These are phyloP conservation scores for Trichoderma asperellum DNA, from an alignment of 2,329 filamentous ascomycete genomes.

Conservation along the genomic window DNA sequence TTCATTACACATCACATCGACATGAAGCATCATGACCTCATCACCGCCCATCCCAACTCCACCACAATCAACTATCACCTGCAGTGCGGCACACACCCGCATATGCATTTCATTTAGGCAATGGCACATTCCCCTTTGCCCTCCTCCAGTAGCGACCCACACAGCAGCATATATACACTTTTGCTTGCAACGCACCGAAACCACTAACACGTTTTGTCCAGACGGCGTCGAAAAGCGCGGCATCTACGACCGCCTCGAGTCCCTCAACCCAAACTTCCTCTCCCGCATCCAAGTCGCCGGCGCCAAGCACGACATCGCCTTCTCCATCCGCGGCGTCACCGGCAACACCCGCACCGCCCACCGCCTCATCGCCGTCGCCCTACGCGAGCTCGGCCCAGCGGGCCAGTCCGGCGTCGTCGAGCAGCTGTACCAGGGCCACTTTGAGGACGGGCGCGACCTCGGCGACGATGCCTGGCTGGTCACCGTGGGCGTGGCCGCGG, in stretches of 20 bases:
- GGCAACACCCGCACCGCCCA: slow-evolving; percentile 53
- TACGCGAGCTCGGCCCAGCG: slow-evolving; percentile 37
- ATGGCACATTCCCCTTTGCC: neutral
- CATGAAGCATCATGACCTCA: neutral
- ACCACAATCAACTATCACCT: neutral
- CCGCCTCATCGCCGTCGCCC: slow-evolving; percentile 51
- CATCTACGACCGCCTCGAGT: slow-evolving; percentile 42
- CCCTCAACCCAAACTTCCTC: slow-evolving; percentile 37
- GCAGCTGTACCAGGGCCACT: slow-evolving; percentile 48
- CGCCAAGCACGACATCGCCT: slow-evolving; percentile 44
- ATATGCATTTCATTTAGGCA: neutral
- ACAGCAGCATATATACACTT: slow-evolving; percentile 3
- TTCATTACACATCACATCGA: neutral
- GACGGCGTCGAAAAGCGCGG: slow-evolving; percentile 42
- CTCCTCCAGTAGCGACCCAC: neutral
- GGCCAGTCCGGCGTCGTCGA: slow-evolving; percentile 49
- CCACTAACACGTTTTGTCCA: neutral
- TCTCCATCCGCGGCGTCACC: slow-evolving; percentile 48
- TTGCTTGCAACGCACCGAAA: no score
- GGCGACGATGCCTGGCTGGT: slow-evolving; percentile 47
- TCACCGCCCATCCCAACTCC: neutral
- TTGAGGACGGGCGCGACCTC: slow-evolving; percentile 48
- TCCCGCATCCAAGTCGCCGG: slow-evolving; percentile 42
- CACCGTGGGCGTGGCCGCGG: slow-evolving; percentile 40
- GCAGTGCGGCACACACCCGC: neutral